phyloP scores from a whole-genome alignment of 2,329 filamentous ascomycete species.

The Claviceps sp. region DNA sequence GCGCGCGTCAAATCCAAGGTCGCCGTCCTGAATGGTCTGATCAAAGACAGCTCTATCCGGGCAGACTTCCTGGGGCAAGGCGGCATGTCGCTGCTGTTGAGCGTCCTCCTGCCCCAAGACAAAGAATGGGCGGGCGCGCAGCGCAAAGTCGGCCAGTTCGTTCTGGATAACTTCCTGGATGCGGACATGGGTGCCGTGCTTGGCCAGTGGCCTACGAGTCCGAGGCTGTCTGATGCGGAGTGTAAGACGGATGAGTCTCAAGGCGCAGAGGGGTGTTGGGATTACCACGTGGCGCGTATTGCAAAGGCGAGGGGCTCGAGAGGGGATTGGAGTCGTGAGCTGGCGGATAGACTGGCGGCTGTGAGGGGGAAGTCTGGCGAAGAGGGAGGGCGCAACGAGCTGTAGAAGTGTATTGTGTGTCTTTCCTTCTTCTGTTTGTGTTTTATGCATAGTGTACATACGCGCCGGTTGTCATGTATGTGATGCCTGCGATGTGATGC shows the following conservation, averaged over 20 bases:
- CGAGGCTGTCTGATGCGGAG: conserved; percentile 19
- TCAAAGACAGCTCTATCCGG: conserved; percentile 40
- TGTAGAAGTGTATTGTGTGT: conserved; percentile 15
- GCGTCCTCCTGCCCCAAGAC: conserved; percentile 35
- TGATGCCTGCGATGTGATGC: too few species aligned
- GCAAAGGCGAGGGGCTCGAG: conserved; percentile 23
- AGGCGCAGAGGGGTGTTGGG: conserved; percentile 43
- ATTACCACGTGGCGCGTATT: conserved; percentile 34
- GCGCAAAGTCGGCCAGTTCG: conserved; percentile 42
- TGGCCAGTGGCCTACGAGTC: conserved; percentile 39
- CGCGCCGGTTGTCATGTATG: too few species aligned
- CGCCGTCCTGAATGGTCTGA: conserved; percentile 39
- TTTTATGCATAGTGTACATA: not conserved
- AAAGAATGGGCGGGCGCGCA: conserved; percentile 36
- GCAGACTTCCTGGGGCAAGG: conserved; percentile 39
- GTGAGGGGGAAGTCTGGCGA: conserved; percentile 14
- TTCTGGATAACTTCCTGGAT: conserved; percentile 55
- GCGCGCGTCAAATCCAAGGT: conserved; percentile 27
- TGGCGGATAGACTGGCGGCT: conserved; percentile 22
- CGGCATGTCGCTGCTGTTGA: conserved; percentile 42
- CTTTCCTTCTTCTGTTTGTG: not conserved
- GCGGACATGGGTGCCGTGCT: conserved; percentile 45
- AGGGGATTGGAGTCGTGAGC: conserved; percentile 33
- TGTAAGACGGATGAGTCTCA: conserved; percentile 20
- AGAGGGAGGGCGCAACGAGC: conserved; percentile 15